Conservation (phyloP, 2,329 filamentous ascomycete species). For the Fusarium chuoi region DNA sequence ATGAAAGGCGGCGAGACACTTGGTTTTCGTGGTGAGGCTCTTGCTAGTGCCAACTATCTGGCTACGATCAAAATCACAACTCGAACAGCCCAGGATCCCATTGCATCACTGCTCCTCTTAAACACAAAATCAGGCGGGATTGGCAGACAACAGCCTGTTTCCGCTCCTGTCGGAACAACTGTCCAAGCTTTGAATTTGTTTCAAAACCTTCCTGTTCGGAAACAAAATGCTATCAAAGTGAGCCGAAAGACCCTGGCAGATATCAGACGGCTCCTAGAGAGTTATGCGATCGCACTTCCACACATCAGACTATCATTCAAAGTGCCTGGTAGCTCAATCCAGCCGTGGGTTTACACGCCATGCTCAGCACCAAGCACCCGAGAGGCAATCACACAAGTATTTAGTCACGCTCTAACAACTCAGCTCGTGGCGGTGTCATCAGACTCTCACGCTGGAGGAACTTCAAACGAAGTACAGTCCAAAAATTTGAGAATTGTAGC, state of each 20-base stretch:
- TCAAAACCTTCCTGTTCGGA: slow-evolving; percentile 69
- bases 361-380: slow-evolving; percentile 58
- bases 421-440: slow-evolving; percentile 62
- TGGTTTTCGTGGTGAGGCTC: slow-evolving; percentile 81
- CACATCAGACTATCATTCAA: slow-evolving; percentile 69
- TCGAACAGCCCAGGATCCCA: slow-evolving; percentile 67
- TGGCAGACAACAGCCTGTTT: slow-evolving; percentile 47
- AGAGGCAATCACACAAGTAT: slow-evolving; percentile 70
- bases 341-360: slow-evolving; percentile 71
- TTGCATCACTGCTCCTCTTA: slow-evolving; percentile 64
- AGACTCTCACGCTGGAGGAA: neutral
- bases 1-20: slow-evolving; percentile 67
- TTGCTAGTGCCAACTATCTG: slow-evolving; percentile 72
- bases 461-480: neutral
- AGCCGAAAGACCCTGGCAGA: slow-evolving; percentile 64
- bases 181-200: slow-evolving; percentile 71
- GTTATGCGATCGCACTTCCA: slow-evolving; percentile 74
- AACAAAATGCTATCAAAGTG: slow-evolving; percentile 67
- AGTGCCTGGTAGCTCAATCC: slow-evolving; percentile 63
- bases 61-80: slow-evolving; percentile 72
- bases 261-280: slow-evolving; percentile 69
- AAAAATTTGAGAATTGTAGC: slow-evolving; percentile 47
- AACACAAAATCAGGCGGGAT: slow-evolving; percentile 47
- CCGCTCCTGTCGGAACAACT: slow-evolving; percentile 75
- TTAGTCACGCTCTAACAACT: slow-evolving; percentile 65